Conservation (phyloP, 2,329 filamentous ascomycete genomes). For the Dichotomopilus funicola region DNA sequence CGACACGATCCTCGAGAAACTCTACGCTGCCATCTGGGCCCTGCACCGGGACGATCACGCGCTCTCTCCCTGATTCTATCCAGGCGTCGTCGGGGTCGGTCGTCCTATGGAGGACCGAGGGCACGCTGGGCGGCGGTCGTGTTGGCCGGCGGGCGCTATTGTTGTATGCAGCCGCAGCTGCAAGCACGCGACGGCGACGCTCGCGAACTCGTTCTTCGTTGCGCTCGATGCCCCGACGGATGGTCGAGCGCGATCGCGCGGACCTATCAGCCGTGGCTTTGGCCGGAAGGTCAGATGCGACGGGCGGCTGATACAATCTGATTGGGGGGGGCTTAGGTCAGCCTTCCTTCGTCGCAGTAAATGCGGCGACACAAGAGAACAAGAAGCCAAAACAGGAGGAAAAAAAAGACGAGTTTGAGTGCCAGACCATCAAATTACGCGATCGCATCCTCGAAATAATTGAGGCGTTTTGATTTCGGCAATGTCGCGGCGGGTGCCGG, state of each 20-base stretch:
- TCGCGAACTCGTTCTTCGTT: conserved; percentile 18
- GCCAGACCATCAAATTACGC: not conserved
- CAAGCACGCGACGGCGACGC: conserved; percentile 20
- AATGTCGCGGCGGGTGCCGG: not conserved
- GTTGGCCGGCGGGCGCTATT: conserved; percentile 3
- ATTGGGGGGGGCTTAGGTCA: conserved; percentile 16
- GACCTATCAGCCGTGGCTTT: conserved; percentile 24
- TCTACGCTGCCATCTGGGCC: conserved; percentile 2
- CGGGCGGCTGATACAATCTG: conserved; percentile 29
- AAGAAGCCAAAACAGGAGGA: too few relatives aligned
- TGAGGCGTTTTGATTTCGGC: conserved; percentile 4
- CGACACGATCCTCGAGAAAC: conserved; percentile 15
- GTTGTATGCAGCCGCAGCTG: conserved; percentile 8
- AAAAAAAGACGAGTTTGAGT: not conserved
- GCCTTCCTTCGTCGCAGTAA: conserved; percentile 3
- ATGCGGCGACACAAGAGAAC: too few relatives aligned
- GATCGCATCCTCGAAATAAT: not conserved
- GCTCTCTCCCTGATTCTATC: conserved; percentile 1
- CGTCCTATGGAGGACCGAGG: not conserved
- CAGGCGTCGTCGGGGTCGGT: not conserved
- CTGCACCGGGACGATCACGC: conserved; percentile 3
- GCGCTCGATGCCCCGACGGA: conserved; percentile 21
- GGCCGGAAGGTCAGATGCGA: conserved; percentile 28
- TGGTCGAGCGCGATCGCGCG: conserved; percentile 25
- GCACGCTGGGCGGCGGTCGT: not conserved